These are phyloP conservation scores for Mrakia gelida DNA, from an alignment of 768 basidiomycete genomes.

Conservation along the genomic window DNA sequence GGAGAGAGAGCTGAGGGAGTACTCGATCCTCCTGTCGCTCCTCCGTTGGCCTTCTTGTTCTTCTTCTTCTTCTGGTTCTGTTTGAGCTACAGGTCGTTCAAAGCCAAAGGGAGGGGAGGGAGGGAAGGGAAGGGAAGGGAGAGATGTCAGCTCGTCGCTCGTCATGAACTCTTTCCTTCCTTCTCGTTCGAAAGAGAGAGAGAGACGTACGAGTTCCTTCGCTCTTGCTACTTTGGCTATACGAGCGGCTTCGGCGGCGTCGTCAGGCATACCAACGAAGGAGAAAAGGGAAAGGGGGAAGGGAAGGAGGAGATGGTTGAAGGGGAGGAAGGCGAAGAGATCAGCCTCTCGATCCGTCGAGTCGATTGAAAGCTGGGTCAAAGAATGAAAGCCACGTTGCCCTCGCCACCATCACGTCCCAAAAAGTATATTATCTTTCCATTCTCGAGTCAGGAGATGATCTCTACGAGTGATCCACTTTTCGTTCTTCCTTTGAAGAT, in stretches of 20 bases:
- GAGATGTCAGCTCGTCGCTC: not conserved
- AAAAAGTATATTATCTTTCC: not conserved
- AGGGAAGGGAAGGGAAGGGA: not conserved
- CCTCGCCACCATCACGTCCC: not conserved
- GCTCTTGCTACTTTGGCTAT: constrained; percentile 25
- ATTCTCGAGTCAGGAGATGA: not conserved
- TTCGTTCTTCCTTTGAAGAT: not conserved
- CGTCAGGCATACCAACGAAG: constrained; percentile 17
- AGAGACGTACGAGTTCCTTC: constrained; percentile 27
- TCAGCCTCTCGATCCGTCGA: too few species aligned
- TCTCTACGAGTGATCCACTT: not conserved
- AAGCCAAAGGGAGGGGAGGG: too few species aligned
- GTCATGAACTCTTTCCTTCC: too few species aligned
- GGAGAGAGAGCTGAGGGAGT: not conserved
- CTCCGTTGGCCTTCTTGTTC: constrained; percentile 21
- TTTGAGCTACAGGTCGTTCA: not conserved
- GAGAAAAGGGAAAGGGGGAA: not conserved
- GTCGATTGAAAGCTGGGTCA: too few species aligned
- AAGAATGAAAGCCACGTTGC: not conserved
- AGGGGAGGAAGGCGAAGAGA: too few species aligned
- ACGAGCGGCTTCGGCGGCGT: constrained; percentile 13
- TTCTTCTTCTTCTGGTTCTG: constrained; percentile 23
- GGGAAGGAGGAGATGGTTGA: too few species aligned
- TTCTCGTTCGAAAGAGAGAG: too few species aligned
- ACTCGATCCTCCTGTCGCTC: not conserved